These are phyloP conservation scores for Leishmania mexicana DNA, from an alignment of 208 protist genomes.

Conservation along the genomic window DNA sequence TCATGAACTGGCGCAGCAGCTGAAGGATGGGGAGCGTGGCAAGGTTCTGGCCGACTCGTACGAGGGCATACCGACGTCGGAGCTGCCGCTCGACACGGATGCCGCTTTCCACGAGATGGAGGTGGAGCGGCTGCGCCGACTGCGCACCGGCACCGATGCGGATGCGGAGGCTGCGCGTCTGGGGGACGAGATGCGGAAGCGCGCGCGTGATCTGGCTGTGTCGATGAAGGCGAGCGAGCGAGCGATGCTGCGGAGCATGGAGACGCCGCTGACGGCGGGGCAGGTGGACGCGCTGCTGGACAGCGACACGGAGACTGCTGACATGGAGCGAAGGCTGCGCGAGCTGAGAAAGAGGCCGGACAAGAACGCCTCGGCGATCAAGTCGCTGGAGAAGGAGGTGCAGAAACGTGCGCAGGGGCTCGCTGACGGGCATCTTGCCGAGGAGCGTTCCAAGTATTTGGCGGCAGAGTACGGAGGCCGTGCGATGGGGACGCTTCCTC, in stretches of 20 bases:
- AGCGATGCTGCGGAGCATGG: neutral
- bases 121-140: slow-evolving; percentile 37
- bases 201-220: slow-evolving; percentile 39
- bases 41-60: slow-evolving; percentile 46
- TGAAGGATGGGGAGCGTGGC: slow-evolving; percentile 50
- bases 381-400: slow-evolving; percentile 48
- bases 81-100: neutral
- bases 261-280: neutral
- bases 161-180: slow-evolving; percentile 31
- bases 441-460: slow-evolving; percentile 32
- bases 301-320: slow-evolving; percentile 25
- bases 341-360: slow-evolving; percentile 42
- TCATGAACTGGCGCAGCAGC: slow-evolving; percentile 41
- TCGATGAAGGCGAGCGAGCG: slow-evolving; percentile 35
- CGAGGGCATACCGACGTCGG: slow-evolving; percentile 32
- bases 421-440: slow-evolving; percentile 8
- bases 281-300: slow-evolving; percentile 36
- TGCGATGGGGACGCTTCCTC: slow-evolving; percentile 26
- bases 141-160: slow-evolving; percentile 12
- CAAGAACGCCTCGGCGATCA: slow-evolving; percentile 38
- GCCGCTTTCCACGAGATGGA: slow-evolving; percentile 40
- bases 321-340: slow-evolving; percentile 39
- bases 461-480: slow-evolving; percentile 49
- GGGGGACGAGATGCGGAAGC: slow-evolving; percentile 41
- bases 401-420: slow-evolving; percentile 20